Percentiles rank a stretch among this genome's conserved stretches.
Evolutionary conservation across 805 yeast genomes (phyloP).

Genomic region (Barnettozyma pratensis): DNA sequence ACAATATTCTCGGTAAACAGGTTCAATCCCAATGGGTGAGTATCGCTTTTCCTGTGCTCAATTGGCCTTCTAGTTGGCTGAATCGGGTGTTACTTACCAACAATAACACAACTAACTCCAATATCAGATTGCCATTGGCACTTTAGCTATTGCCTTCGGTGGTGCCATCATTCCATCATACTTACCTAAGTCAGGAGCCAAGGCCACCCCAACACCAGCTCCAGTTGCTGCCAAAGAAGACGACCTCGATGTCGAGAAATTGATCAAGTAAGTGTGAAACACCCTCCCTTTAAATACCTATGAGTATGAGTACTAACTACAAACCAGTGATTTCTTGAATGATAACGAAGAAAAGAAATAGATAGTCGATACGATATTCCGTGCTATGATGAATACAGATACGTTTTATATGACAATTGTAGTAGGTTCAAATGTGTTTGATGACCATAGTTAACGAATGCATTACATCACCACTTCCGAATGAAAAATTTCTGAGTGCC

Average conservation of each 20-base stretch:
- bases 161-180: conserved; percentile 24
- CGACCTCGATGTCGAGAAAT: conserved; percentile 30
- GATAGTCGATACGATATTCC: not conserved
- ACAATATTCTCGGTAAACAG: conserved; percentile 24
- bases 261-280: conserved; percentile 22
- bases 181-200: conserved; percentile 16
- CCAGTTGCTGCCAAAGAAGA: conserved; percentile 24
- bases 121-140: conserved; percentile 27
- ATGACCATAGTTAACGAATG: too few species aligned
- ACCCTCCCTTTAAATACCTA: not conserved
- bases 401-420: not conserved
- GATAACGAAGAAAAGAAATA: conserved; percentile 19
- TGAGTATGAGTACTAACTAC: conserved; percentile 3
- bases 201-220: conserved; percentile 18
- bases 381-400: not conserved
- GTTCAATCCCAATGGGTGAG: conserved; percentile 27
- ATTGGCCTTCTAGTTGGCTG: not conserved
- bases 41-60: not conserved
- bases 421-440: too few species aligned
- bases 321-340: conserved; percentile 25
- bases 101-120: too few species aligned
- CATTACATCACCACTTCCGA: not conserved
- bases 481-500: not conserved
- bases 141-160: conserved; percentile 29
- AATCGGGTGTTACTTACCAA: not conserved